Evolutionary conservation across 2,329 filamentous ascomycete species (phyloP).

Genomic region (Chaetomium globosum): DNA sequence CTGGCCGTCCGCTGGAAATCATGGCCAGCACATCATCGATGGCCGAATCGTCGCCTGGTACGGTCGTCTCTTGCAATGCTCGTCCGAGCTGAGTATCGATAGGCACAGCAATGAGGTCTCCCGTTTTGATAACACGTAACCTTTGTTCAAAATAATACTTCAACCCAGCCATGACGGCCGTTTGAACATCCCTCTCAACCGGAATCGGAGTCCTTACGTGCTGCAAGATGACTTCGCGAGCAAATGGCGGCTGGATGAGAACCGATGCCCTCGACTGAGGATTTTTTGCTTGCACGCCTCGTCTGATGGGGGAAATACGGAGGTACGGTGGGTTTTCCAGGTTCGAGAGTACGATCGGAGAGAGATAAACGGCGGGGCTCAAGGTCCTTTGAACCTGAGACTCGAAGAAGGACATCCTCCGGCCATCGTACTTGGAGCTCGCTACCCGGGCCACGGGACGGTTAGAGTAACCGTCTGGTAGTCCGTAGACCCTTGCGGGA

Average conservation of each 20-base stretch:
- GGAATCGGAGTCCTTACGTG: conserved; percentile 89
- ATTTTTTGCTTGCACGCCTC: conserved; percentile 53
- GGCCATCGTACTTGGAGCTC: conserved; percentile 53
- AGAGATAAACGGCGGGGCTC: conserved; percentile 70
- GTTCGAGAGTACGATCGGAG: conserved; percentile 85
- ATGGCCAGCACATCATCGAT: conserved; percentile 71
- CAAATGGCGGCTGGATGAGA: conserved; percentile 60
- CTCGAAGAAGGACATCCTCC: conserved; percentile 65
- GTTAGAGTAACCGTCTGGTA: conserved; percentile 73
- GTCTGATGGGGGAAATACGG: conserved; percentile 71
- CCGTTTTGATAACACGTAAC: conserved; percentile 78
- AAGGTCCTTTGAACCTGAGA: conserved; percentile 65
- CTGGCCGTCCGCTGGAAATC: conserved; percentile 47
- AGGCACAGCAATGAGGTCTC: conserved; percentile 85
- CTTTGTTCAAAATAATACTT: conserved; percentile 87
- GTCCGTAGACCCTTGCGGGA: conserved; percentile 82
- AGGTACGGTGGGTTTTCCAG: conserved; percentile 77
- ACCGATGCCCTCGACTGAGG: conserved; percentile 60
- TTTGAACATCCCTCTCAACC: conserved; percentile 81
- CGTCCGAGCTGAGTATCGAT: conserved; percentile 84
- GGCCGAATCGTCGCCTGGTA: conserved; percentile 59
- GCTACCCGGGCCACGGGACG: conserved; percentile 64
- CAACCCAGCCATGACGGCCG: conserved; percentile 80
- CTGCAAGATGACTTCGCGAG: conserved; percentile 78
- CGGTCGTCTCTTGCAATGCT: conserved; percentile 73